phyloP scores from a whole-genome alignment of 2,329 filamentous ascomycete species.

The Diaporthe velutina region DNA sequence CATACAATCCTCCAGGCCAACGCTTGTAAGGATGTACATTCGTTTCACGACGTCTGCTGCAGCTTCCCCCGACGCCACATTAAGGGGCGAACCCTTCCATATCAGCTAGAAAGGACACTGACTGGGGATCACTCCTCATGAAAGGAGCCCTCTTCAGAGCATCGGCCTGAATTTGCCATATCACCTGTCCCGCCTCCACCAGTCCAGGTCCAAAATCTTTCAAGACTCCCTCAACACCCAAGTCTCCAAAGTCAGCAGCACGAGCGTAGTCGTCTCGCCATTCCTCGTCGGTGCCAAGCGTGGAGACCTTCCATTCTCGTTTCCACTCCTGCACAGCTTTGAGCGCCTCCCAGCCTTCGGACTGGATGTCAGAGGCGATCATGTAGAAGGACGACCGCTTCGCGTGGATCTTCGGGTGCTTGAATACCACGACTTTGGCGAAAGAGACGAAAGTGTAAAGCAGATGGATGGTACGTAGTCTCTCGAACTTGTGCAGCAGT shows the following conservation, averaged over 20 bases:
- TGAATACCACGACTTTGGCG: constrained; percentile 57
- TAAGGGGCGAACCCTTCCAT: accelerated
- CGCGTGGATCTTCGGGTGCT: constrained; percentile 55
- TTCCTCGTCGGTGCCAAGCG: constrained; percentile 51
- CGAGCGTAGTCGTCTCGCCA: not conserved
- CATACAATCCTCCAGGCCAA: not conserved
- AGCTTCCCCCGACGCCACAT: accelerated
- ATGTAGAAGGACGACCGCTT: constrained; percentile 66
- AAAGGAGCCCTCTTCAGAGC: constrained; percentile 48
- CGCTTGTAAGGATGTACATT: not conserved
- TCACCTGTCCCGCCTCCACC: constrained; percentile 45
- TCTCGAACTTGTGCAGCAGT: constrained; percentile 63
- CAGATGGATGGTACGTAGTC: constrained; percentile 51
- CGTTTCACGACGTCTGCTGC: not conserved
- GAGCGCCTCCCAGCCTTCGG: constrained; percentile 47
- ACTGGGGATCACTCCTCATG: constrained; percentile 28
- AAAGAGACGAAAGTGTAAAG: constrained; percentile 58
- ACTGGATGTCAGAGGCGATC: constrained; percentile 58
- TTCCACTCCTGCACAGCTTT: constrained; percentile 56
- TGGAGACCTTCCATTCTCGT: constrained; percentile 53
- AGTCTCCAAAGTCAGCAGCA: not conserved
- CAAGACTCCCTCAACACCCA: constrained; percentile 45
- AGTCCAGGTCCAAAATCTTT: constrained; percentile 52
- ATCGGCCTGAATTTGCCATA: constrained; percentile 53
- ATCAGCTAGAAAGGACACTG: not conserved